Conservation (phyloP, 169 alveolate species). For the Neospora caninum region DNA sequence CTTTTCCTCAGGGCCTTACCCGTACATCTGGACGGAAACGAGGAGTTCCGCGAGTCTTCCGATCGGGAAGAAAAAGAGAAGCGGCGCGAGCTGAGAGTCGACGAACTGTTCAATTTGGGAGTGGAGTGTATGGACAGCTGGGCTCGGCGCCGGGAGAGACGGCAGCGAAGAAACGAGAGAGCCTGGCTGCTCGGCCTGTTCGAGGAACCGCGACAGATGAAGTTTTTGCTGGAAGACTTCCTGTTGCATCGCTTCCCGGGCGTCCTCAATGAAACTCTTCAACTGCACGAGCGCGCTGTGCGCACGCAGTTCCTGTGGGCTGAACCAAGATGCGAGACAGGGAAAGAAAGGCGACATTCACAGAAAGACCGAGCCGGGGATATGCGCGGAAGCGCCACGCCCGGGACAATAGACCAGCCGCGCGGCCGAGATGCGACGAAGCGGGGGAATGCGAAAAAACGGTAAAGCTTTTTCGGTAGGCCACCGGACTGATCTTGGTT, state of each 20-base stretch:
- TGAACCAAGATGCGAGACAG: not conserved
- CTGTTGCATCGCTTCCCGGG: not conserved
- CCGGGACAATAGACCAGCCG: too few species aligned
- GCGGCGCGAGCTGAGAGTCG: not conserved
- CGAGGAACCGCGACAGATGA: not conserved
- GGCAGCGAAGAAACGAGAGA: not conserved
- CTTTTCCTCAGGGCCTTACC: not conserved
- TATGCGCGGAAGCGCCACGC: too few species aligned
- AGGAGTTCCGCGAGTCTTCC: not conserved
- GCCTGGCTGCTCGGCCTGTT: not conserved
- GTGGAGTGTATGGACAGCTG: not conserved
- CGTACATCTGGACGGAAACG: conserved; percentile 6
- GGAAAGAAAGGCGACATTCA: not conserved
- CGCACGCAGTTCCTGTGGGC: conserved; percentile 10
- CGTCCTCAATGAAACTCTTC: not conserved
- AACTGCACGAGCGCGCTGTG: conserved; percentile 3
- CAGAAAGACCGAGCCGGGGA: not conserved
- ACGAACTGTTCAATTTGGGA: not conserved
- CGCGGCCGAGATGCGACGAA: too few species aligned
- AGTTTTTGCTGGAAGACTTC: not conserved
- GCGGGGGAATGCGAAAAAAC: too few species aligned
- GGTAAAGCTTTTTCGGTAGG: too few species aligned
- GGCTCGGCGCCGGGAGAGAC: not conserved
- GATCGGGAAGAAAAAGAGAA: not conserved
- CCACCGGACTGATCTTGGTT: too few species aligned